A percentile compares a stretch with the other conserved stretches of the same genome.
Evolutionary conservation across 164 flowering plant genomes (phyloP).

Genomic region (Cinnamomum chago): DNA sequence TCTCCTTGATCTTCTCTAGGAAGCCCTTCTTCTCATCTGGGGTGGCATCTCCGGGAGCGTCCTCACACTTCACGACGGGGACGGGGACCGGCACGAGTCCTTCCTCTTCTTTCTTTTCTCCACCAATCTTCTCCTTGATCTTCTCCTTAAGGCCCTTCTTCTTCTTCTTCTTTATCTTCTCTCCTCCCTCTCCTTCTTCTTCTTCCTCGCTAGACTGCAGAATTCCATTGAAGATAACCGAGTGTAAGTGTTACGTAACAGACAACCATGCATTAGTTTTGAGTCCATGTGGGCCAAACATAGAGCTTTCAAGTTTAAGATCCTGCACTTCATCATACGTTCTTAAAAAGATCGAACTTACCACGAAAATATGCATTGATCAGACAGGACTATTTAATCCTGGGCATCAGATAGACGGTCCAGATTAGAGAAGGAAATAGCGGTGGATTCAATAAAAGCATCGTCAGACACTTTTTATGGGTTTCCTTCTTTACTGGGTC

Average conservation of each 20-base stretch:
- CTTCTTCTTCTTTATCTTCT: slow-evolving; percentile 51
- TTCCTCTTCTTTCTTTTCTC: slow-evolving; percentile 22
- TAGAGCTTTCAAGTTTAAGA: too few species aligned
- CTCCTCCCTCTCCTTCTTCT: slow-evolving; percentile 41
- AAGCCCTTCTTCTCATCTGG: slow-evolving; percentile 48
- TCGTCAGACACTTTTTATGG: too few species aligned
- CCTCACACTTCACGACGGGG: not conserved
- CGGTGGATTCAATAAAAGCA: too few species aligned
- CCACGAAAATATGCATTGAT: too few species aligned
- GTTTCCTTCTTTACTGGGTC: too few species aligned
- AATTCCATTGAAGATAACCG: not conserved
- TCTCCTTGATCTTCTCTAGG: slow-evolving; percentile 68
- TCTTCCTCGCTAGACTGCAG: slow-evolving; percentile 69
- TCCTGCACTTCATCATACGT: too few species aligned
- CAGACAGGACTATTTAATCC: too few species aligned
- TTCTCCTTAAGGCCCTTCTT: slow-evolving; percentile 62
- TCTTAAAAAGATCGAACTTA: too few species aligned
- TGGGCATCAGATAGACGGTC: too few species aligned
- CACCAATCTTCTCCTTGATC: slow-evolving; percentile 36
- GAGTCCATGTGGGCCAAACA: too few species aligned
- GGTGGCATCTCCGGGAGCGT: not conserved
- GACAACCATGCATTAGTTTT: not conserved
- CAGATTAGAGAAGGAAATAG: too few species aligned
- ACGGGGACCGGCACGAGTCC: not conserved
- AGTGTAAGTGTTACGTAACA: not conserved